Conservation (phyloP, 495 filamentous ascomycete species). For the Daldinia grandis region DNA sequence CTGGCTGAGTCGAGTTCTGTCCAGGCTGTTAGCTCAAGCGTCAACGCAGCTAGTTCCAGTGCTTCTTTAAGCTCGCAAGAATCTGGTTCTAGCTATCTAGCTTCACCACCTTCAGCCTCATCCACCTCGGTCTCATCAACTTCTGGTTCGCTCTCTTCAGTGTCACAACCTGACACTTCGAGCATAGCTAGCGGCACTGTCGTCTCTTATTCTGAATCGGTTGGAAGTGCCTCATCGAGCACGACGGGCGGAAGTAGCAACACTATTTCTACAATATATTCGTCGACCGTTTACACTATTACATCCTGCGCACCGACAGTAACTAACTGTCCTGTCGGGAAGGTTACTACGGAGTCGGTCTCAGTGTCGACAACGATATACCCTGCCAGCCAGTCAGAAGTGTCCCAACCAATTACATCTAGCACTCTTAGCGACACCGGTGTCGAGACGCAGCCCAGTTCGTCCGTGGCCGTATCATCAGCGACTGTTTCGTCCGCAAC, state of each 20-base stretch:
- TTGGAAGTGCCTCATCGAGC: conserved; percentile 14
- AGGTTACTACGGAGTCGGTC: conserved; percentile 62
- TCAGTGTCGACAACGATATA: conserved; percentile 66
- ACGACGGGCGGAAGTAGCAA: background rate
- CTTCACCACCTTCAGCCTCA: conserved; percentile 23
- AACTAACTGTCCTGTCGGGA: conserved; percentile 64
- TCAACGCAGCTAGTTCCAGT: conserved; percentile 8
- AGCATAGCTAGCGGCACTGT: conserved; percentile 15
- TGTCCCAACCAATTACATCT: conserved; percentile 6
- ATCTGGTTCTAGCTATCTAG: conserved; percentile 14
- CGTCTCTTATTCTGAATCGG: conserved; percentile 23
- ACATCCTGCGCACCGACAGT: conserved; percentile 65
- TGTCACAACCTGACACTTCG: background rate
- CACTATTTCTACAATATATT: conserved; percentile 66
- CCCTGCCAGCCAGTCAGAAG: conserved; percentile 56
- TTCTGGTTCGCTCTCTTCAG: conserved; percentile 13
- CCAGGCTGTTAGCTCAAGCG: background rate
- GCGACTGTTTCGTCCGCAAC: background rate
- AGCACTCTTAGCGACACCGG: conserved; percentile 12
- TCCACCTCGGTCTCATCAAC: conserved; percentile 22
- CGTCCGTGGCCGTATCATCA: background rate
- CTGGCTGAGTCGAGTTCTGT: conserved; percentile 4
- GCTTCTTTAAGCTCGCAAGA: conserved; percentile 10
- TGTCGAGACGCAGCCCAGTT: conserved; percentile 7
- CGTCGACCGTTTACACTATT: conserved; percentile 64